Conservation (phyloP, 2,329 filamentous ascomycete species). For the Talaromyces sp. region DNA sequence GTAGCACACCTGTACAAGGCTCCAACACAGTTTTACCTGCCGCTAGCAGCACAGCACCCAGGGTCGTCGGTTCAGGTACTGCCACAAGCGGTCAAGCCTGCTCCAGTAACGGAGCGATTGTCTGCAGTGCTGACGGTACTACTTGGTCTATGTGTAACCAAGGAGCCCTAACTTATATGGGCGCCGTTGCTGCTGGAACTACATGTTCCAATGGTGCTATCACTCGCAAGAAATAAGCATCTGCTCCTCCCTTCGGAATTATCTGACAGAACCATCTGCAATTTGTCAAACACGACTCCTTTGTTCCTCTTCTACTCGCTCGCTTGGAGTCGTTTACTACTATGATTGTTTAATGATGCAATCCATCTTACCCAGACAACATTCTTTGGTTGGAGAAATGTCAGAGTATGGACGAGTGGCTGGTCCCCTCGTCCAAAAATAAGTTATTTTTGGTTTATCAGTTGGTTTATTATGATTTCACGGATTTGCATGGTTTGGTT, state of each 20-base stretch:
- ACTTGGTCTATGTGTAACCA: slow-evolving; percentile 33
- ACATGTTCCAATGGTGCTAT: slow-evolving; percentile 25
- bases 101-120: slow-evolving; percentile 28
- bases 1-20: neutral
- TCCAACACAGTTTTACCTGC: slow-evolving; percentile 13
- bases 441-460: neutral
- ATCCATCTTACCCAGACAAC: too few species aligned
- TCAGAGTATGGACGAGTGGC: neutral
- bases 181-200: slow-evolving; percentile 34
- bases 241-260: neutral
- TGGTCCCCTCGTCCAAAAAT: neutral
- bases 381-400: too few species aligned
- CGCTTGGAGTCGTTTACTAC: neutral
- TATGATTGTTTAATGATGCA: neutral
- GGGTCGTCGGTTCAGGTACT: neutral
- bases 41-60: slow-evolving; percentile 8
- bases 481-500: neutral
- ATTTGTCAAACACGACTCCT: neutral
- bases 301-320: neutral
- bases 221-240: slow-evolving; percentile 7
- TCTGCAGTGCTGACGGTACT: slow-evolving; percentile 29
- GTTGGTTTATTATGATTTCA: neutral
- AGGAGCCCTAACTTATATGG: slow-evolving; percentile 32
- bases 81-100: neutral
- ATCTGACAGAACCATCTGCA: neutral